Evolutionary conservation across 2,329 filamentous ascomycete species (phyloP), one percentile per base, ranked within the genome.

Genomic region (Talaromyces pinophilus): DNA sequence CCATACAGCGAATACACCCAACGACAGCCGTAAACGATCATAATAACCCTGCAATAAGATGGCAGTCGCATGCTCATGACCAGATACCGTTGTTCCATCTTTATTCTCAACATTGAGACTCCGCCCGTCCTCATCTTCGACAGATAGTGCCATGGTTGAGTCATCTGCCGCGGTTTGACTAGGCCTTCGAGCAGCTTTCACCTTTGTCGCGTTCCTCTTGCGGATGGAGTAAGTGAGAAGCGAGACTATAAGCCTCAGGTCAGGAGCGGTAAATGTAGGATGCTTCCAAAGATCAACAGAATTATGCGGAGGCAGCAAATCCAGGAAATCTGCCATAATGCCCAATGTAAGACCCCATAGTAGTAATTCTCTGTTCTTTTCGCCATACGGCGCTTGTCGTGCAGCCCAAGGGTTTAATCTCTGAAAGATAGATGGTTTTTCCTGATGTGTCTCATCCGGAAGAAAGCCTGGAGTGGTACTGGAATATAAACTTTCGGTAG

Each of bases 341-440:
- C 88, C 88, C 1, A 91, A 79, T 0, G 89, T 90, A 40, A 91
- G 75, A 0, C 89, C 89, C 89, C 89, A 91, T 1, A 91, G 84
- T 11, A 90, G 76, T 1, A 91, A 78, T 1, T 87, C 86, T 30
- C 75, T 74, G 69, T 74, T 70, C 70, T 76, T 74, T 69, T 79
- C 71, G 69, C 28, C 61, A 19, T 62, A 64, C 0, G 73, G 71
- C 13, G 70, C 68, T 63, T 68, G 77, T 72, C 70, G 71, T 19
- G 73, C 66, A 40, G 68, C 71, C 75, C 74, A 76, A 5, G 71
- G 62, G 62, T 72, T 74, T 33, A 72, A 72, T 15, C 69, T 67
- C 35, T 75, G 71, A 55, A 76, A 59, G 7, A 73, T 62, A 17
- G 75, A 40, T 2, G 13, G 30, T 8, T 30, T 48, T 19, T 33